A percentile compares a stretch with the other conserved stretches of the same genome.
phyloP scores from a whole-genome alignment of 768 basidiomycete genomes.

The Suillus occidentalis region DNA sequence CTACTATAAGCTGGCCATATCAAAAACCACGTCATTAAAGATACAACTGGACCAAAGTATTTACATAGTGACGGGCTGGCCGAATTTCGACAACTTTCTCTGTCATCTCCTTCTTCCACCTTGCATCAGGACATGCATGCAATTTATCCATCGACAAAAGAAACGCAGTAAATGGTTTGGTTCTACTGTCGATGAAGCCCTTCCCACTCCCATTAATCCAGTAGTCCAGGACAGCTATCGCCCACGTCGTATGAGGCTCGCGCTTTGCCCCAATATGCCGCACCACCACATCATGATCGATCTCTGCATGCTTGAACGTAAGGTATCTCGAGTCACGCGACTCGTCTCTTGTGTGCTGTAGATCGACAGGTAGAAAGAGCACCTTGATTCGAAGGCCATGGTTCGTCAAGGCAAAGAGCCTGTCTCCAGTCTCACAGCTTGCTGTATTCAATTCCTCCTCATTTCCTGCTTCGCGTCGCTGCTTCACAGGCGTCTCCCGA shows the following conservation, averaged over 20 bases:
- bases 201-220: background rate
- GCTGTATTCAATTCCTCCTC: conserved; percentile 8
- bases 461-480: background rate
- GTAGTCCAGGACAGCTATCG: conserved; percentile 12
- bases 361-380: background rate
- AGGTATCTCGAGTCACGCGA: background rate
- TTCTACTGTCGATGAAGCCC: background rate
- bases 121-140: background rate
- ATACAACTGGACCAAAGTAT: background rate
- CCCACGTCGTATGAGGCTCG: background rate
- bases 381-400: conserved; percentile 13
- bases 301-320: background rate
- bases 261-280: background rate
- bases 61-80: background rate
- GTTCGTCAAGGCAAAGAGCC: conserved; percentile 12
- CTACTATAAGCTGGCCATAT: background rate
- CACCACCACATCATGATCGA: background rate
- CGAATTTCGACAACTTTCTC: background rate
- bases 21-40: background rate
- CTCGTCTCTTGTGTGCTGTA: background rate
- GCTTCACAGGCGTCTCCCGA: background rate
- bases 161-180: conserved; percentile 4
- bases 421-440: conserved; percentile 3
- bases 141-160: background rate
- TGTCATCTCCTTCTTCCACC: conserved; percentile 10